Conservation (phyloP, 768 basidiomycete species). For the Suillus luteus region DNA sequence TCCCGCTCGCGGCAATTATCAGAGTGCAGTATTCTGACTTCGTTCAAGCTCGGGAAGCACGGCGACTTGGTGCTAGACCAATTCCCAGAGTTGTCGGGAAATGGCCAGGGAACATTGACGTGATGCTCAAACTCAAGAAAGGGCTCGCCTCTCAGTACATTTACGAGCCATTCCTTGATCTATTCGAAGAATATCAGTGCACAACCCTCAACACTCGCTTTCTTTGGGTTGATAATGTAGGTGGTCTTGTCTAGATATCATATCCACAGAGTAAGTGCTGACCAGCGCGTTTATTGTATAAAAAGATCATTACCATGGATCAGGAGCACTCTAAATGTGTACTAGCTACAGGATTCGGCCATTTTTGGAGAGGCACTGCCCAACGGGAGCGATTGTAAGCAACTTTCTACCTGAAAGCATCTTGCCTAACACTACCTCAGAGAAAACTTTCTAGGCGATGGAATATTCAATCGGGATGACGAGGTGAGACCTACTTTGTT, state of each 20-base stretch:
- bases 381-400: conserved; percentile 70
- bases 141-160: conserved; percentile 62
- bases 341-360: conserved; percentile 62
- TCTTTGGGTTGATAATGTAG: conserved; percentile 68
- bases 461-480: conserved; percentile 80
- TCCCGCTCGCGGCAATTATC: conserved; percentile 41
- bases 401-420: conserved; percentile 10
- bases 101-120: conserved; percentile 80
- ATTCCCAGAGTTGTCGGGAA: conserved; percentile 64
- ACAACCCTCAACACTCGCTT: conserved; percentile 71
- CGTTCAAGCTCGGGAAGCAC: conserved; percentile 45
- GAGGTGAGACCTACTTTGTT: conserved; percentile 41
- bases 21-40: conserved; percentile 38
- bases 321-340: conserved; percentile 67
- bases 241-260: conserved; percentile 25
- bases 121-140: conserved; percentile 56
- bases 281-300: not conserved
- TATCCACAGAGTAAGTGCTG: not conserved
- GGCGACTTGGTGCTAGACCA: conserved; percentile 48
- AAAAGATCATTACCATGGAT: conserved; percentile 74
- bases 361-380: conserved; percentile 65
- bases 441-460: conserved; percentile 63
- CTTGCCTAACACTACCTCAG: conserved; percentile 26
- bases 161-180: conserved; percentile 60
- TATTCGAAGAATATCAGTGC: conserved; percentile 70